These are phyloP conservation scores for Angomonas desouzai DNA, from an alignment of 208 protist species.

Conservation along the genomic window DNA sequence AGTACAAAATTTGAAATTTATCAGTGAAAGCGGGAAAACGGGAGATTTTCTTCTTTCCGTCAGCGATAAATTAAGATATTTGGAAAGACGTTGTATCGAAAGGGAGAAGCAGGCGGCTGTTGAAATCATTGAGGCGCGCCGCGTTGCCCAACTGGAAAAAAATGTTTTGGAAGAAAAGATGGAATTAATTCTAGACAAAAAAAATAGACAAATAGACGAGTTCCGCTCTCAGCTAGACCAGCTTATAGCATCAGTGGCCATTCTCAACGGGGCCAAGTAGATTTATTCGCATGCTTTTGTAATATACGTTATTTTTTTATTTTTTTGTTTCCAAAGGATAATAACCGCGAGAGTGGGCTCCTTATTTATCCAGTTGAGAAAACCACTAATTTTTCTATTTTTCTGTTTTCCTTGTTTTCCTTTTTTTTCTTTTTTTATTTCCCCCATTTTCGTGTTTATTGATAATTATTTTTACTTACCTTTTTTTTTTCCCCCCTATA, in stretches of 20 bases:
- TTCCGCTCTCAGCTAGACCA: conserved; percentile 73
- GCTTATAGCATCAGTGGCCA: conserved; percentile 37
- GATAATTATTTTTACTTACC: conserved; percentile 4
- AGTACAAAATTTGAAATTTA: conserved; percentile 10
- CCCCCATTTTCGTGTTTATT: background rate
- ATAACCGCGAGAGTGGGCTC: too few relatives aligned
- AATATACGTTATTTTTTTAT: conserved; percentile 7
- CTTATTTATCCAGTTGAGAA: too few relatives aligned
- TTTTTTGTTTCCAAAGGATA: too few relatives aligned
- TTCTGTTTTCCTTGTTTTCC: conserved; percentile 2
- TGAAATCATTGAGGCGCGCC: conserved; percentile 51
- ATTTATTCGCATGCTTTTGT: conserved; percentile 14
- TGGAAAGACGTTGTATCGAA: conserved; percentile 54
- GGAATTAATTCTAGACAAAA: conserved; percentile 64
- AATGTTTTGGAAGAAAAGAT: conserved; percentile 46
- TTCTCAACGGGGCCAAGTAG: conserved; percentile 1
- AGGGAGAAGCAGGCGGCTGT: conserved; percentile 53
- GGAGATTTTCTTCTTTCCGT: conserved; percentile 50
- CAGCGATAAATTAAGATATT: conserved; percentile 46
- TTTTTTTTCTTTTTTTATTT: conserved; percentile 11
- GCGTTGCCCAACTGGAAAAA: conserved; percentile 66
- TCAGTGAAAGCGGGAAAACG: conserved; percentile 13
- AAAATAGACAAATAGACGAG: conserved; percentile 79
- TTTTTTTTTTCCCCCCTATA: conserved; percentile 6
- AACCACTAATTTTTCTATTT: background rate